Evolutionary conservation across 768 basidiomycete genomes (phyloP), one percentile per base, ranked within the genome.

Genomic region (Artomyces pyxidatus): DNA sequence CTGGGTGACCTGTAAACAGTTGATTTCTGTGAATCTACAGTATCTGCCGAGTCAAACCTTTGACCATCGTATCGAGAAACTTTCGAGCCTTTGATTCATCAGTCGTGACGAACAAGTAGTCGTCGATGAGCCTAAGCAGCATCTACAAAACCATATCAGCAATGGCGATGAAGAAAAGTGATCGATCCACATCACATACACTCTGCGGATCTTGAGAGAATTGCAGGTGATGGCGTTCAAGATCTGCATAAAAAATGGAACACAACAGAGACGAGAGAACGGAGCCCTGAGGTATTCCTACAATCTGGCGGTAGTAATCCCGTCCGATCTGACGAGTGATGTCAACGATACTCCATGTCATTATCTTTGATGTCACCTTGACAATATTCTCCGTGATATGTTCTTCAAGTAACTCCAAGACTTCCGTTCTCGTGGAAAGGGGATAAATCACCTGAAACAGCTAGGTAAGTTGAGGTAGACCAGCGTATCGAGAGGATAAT

Each of bases 271-370:
- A 77, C 6, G 93, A 96, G n/a, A 98, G 68, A n/a, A 93, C 81
- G 2, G 94, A 97, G 19, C 96, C 96, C 65, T 99, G 96, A 1
- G 96, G 95, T 21, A 99, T 99, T 2, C 96, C 96, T 25, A 89
- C 78, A n/a, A 76, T 78, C 64, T 99, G 96, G 11, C 85, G 81
- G 61, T 85, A 95, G 60, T 85, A 90, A 37, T 76, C 66, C n/a
- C 68, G 58, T 1, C 87, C 88, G 45, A 96, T 92, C 91, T 95
- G 25, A 16, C 14, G 11, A 10, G 38, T 25, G 40, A 17, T 23
- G 25, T 41, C 16, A 39, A 39, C 29, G 16, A 44, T 14, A 35
- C 9, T 37, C 30, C 37, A n/a, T 32, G 19, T 19, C 23, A 6
- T 21, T 42, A 29, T 16, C 14, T n/a, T 11, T 38, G 35, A 14